phyloP scores from a whole-genome alignment of 768 basidiomycete species.

The Suillus clintonianus region DNA sequence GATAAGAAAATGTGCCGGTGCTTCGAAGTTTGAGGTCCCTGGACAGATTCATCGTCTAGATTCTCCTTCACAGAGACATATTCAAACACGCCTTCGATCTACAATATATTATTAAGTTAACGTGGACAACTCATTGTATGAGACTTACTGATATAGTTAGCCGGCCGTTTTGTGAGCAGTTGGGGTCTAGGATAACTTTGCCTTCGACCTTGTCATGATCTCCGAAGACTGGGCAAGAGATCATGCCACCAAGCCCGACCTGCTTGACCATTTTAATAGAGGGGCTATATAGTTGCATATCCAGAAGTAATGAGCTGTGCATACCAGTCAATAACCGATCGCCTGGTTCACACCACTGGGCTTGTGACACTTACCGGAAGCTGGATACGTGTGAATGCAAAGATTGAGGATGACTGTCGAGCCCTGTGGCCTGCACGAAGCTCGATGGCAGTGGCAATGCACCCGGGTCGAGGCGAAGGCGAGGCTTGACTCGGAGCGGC shows the following conservation, averaged over 20 bases:
- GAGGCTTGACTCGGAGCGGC: slow-evolving; percentile 14
- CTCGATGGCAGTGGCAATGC: slow-evolving; percentile 31
- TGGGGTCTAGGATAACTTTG: slow-evolving; percentile 56
- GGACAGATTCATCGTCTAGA: slow-evolving; percentile 18
- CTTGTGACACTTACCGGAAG: slow-evolving; percentile 43
- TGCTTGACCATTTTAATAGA: slow-evolving; percentile 51
- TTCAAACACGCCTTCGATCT: slow-evolving; percentile 68
- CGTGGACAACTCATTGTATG: background rate
- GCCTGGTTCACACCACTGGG: background rate
- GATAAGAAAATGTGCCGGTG: slow-evolving; percentile 52
- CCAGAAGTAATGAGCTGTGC: slow-evolving; percentile 53
- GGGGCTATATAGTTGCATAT: slow-evolving; percentile 63
- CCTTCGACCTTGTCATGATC: slow-evolving; percentile 63
- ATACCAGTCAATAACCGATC: slow-evolving; percentile 8
- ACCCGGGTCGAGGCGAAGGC: slow-evolving; percentile 14
- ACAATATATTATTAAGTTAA: slow-evolving; percentile 8
- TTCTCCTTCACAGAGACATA: slow-evolving; percentile 36
- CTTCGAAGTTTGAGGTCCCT: slow-evolving; percentile 22
- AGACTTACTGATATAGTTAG: slow-evolving; percentile 54
- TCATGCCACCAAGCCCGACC: slow-evolving; percentile 23
- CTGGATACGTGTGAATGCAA: slow-evolving; percentile 48
- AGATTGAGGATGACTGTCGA: slow-evolving; percentile 14
- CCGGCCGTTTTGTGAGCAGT: slow-evolving; percentile 53
- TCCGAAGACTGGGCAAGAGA: slow-evolving; percentile 53
- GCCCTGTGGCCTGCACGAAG: slow-evolving; percentile 32